Evolutionary conservation across 345 rosid species (phyloP).

Genomic region (Corchorus capsularis): DNA sequence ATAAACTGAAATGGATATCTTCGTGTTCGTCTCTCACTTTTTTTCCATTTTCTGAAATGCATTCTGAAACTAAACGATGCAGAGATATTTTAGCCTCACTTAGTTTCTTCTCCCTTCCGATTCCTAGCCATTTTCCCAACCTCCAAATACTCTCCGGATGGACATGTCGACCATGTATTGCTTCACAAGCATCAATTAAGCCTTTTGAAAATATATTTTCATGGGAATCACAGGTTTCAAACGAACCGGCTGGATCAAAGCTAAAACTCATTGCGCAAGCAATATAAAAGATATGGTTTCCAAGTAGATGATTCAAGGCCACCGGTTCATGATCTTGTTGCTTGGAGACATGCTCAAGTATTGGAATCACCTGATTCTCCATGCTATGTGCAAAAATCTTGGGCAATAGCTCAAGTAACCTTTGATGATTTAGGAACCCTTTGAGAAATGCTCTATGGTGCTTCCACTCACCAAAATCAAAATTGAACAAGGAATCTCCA

Average conservation of each 20-base stretch:
- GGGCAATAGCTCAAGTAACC: neutral
- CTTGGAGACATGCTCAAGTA: slow-evolving; percentile 16
- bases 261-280: slow-evolving; percentile 16
- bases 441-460: neutral
- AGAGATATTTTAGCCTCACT: neutral
- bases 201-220: slow-evolving; percentile 16
- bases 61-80: neutral
- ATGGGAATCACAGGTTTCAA: neutral
- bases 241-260: neutral
- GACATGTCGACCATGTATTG: slow-evolving; percentile 13
- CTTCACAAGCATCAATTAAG: slow-evolving; percentile 22
- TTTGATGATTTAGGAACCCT: neutral
- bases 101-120: slow-evolving; percentile 24
- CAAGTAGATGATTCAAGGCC: slow-evolving; percentile 27
- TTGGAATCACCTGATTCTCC: slow-evolving; percentile 20
- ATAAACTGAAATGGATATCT: slow-evolving; percentile 10
- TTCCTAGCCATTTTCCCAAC: slow-evolving; percentile 13
- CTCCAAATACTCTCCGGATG: slow-evolving; percentile 23
- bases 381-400: neutral
- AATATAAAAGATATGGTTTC: slow-evolving; percentile 6
- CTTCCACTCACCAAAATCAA: neutral
- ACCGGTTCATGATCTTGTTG: neutral
- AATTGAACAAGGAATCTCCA: slow-evolving; percentile 15
- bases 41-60: too few relatives aligned
- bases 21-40: too few relatives aligned